Percentiles rank a stretch among this genome's conserved stretches.
These are phyloP conservation scores for Cymbopogon flexuosus DNA, from an alignment of 202 grass and related monocot species.

Conservation along the genomic window DNA sequence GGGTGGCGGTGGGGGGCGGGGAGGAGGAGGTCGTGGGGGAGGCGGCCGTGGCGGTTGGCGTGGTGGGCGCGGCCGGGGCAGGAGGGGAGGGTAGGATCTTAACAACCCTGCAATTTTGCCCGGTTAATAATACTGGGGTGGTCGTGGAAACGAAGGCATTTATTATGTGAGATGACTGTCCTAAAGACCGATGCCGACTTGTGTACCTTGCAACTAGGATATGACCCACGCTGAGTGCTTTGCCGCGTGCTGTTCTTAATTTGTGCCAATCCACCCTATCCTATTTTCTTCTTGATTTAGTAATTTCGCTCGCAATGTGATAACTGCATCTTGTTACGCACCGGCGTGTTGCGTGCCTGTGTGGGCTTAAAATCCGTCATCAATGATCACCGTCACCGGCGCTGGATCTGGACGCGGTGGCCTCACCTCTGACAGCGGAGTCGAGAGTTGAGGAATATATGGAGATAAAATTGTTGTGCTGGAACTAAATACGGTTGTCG, in stretches of 20 bases:
- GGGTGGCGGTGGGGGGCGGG: constrained; percentile 28
- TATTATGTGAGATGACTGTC: not conserved
- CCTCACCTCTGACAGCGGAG: too few species aligned
- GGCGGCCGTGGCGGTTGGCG: constrained; percentile 29
- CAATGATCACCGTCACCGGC: too few species aligned
- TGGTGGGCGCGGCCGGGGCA: too few species aligned
- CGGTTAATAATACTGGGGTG: too few species aligned
- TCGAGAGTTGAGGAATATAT: too few species aligned
- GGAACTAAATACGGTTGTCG: not conserved
- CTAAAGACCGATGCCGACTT: not conserved
- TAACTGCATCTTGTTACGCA: too few species aligned
- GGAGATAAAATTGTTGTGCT: not conserved
- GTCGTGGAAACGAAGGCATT: not conserved
- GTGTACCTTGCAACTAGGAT: constrained; percentile 20
- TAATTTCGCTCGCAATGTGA: too few species aligned
- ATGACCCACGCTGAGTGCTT: not conserved
- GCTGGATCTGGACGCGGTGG: too few species aligned
- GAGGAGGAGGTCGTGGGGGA: constrained; percentile 19
- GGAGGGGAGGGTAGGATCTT: too few species aligned
- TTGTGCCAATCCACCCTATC: not conserved
- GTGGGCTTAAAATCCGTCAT: too few species aligned
- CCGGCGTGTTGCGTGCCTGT: too few species aligned
- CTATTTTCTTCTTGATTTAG: not conserved
- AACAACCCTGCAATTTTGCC: too few species aligned
- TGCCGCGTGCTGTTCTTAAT: not conserved